Base-by-base conservation (phyloP, 2,329 filamentous ascomycete species). In the Pseudopyricularia cyperi region DNA sequence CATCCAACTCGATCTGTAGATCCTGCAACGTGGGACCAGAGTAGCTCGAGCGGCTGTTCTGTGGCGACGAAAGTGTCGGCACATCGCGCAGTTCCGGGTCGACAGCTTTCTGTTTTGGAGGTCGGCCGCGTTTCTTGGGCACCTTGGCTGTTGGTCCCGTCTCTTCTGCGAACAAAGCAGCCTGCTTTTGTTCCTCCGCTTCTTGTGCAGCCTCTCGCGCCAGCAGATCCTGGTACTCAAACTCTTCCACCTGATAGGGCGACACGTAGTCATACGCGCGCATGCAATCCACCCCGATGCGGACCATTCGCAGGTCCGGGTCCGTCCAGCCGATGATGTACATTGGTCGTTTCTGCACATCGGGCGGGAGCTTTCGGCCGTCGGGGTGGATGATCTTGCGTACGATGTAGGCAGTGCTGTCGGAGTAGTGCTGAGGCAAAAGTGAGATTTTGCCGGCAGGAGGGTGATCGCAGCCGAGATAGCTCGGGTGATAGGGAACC, bases 231-330 rank as follows among this genome's bases (percentile, higher is more conserved):
- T 66, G 60, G 51, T 69, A 72, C 55, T 82, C 79, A 67, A 73
- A 84, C 0, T 78, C 69, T 60, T 84, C 80, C 3, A 81, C 57
- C 9, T 68, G 70, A 11, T 68, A 65, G 2, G 75, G 73, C 0
- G 79, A 81, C 7, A 83, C 78, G 55, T 80, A 83, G 32, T 82
- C 73, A 12, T 76, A 66, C 6, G 80, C 68, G 54, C 64, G 68
- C 52, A 66, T 70, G 66, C 58, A 72, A 59, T 57, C 71, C 2
- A 81, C 66, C 3, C 71, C 58, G 47, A 74, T 62, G 17, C 70
- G 67, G 37, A 73, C 75, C 0, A 51, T 52, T 15, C 19, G 39
- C 7, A 70, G 68, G 0, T 75, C 75, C 1, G 73, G 61, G 54
- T 80, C 76, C 24, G 64, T 68, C 71, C 77, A 80, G 7, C 73